Conservation (phyloP, 2,329 filamentous ascomycete genomes). For the Paracorniculantispora psalliotae region DNA sequence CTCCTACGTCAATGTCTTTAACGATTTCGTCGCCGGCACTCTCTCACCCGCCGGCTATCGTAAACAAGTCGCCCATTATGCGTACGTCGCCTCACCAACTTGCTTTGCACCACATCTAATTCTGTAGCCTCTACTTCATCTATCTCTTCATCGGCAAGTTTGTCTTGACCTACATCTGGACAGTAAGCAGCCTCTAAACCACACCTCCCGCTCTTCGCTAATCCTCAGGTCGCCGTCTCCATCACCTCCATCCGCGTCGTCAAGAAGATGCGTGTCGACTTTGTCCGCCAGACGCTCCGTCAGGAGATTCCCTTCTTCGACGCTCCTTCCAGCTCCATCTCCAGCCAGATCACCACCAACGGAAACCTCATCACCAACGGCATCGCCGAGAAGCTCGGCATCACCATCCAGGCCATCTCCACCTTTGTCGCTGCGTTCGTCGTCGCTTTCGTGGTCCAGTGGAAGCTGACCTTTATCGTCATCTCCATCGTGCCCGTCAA, state of each 20-base stretch:
- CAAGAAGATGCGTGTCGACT: conserved; percentile 33
- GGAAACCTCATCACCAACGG: conserved; percentile 41
- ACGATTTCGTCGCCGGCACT: conserved; percentile 45
- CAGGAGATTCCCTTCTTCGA: conserved; percentile 56
- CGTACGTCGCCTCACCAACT: conserved; percentile 26
- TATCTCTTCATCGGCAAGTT: conserved; percentile 55
- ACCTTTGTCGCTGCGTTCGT: conserved; percentile 36
- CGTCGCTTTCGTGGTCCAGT: conserved; percentile 36
- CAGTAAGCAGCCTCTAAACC: conserved; percentile 31
- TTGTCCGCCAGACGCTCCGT: conserved; percentile 34
- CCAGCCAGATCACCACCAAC: conserved; percentile 44
- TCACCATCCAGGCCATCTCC: conserved; percentile 35
- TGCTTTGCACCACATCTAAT: neutral
- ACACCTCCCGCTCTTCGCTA: neutral
- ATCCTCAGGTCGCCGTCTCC: conserved; percentile 30
- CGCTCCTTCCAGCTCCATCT: conserved; percentile 36
- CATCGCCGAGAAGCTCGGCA: conserved; percentile 41
- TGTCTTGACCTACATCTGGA: conserved; percentile 48
- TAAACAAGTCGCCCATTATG: conserved; percentile 40
- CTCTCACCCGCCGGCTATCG: conserved; percentile 44
- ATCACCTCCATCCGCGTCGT: conserved; percentile 33
- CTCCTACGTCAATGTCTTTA: conserved; percentile 49
- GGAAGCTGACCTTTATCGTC: conserved; percentile 41
- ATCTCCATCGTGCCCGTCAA: conserved; percentile 41
- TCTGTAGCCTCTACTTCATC: conserved; percentile 47